These are phyloP conservation scores for Puccinellia tenuiflora DNA, from an alignment of 176 grass and related monocot species.

Conservation along the genomic window DNA sequence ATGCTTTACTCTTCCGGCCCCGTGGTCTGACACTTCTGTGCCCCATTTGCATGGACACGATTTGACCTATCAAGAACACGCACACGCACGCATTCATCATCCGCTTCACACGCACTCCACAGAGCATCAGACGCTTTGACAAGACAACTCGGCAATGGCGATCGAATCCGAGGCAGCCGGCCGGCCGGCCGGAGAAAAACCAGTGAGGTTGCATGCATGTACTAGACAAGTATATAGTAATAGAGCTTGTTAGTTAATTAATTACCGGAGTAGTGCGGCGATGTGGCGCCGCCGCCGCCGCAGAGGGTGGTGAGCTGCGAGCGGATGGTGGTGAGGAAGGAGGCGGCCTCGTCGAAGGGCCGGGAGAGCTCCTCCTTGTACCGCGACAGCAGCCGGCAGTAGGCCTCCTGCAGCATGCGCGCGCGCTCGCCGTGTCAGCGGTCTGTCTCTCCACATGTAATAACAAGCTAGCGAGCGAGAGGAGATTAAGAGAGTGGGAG, in stretches of 20 bases:
- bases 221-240: too few relatives aligned
- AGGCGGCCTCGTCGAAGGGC: constrained; percentile 84
- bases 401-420: constrained; percentile 54
- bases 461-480: constrained; percentile 15
- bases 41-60: constrained; percentile 94
- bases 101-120: constrained; percentile 30
- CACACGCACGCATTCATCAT: constrained; percentile 30
- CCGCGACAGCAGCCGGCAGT: constrained; percentile 64
- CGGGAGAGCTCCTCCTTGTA: constrained; percentile 92
- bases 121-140: neutral
- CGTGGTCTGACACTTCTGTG: constrained; percentile 55
- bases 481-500: neutral
- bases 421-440: too few relatives aligned
- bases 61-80: constrained; percentile 69
- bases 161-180: neutral
- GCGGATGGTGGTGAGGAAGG: constrained; percentile 83
- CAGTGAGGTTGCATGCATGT: neutral
- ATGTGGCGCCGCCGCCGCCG: constrained; percentile 31
- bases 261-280: constrained; percentile 41
- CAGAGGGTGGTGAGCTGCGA: constrained; percentile 76
- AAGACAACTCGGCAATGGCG: constrained; percentile 18
- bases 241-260: too few relatives aligned
- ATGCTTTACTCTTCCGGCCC: constrained; percentile 45
- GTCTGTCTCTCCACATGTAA: constrained; percentile 42
- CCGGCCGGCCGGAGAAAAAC: neutral